Conservation (phyloP, 148 eudicot species). For the Diospyros lotus region DNA sequence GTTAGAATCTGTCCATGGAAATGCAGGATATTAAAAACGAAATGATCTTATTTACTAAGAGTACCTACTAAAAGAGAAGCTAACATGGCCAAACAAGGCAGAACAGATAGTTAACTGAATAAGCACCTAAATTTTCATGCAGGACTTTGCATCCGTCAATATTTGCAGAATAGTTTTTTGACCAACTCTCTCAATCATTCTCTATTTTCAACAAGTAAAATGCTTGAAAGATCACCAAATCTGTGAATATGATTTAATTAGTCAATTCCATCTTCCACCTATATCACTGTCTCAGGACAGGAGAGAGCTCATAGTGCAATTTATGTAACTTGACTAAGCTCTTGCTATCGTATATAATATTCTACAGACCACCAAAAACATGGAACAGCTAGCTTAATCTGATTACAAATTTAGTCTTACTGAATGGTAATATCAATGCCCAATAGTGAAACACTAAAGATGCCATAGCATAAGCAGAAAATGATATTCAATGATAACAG, state of each 20-base stretch:
- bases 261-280: neutral
- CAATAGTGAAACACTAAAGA: neutral
- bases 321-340: neutral
- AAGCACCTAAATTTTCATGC: neutral
- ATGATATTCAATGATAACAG: neutral
- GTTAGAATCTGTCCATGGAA: neutral
- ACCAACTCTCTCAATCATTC: neutral
- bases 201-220: no score
- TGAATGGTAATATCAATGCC: neutral
- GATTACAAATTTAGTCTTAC: neutral
- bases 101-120: neutral
- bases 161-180: neutral
- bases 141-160: neutral
- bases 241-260: neutral
- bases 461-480: neutral
- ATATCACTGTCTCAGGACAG: conserved; percentile 3
- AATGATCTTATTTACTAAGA: neutral
- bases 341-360: neutral
- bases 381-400: neutral
- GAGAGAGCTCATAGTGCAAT: neutral
- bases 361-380: neutral
- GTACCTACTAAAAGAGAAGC: neutral
- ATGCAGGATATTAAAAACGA: conserved; percentile 1
- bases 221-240: no score
- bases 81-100: neutral